Base-by-base conservation (phyloP, 2,329 filamentous ascomycete genomes). In the Trichophyton verrucosum region DNA sequence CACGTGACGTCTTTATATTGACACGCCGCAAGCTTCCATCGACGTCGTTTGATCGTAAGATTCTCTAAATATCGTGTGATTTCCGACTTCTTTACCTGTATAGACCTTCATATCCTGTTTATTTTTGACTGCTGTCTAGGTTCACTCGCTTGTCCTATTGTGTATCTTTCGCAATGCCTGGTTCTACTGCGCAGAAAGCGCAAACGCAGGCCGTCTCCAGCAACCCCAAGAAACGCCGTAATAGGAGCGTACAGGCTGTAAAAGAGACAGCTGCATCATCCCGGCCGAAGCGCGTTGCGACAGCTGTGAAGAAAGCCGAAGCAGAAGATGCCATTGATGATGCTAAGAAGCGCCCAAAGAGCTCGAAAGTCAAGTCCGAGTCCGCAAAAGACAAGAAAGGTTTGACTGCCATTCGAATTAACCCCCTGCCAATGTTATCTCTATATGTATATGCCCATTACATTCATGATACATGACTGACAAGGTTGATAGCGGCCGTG, bases 191-290 rank as follows among this genome's bases (percentile, higher is more conserved):
- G 30, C n/a, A 40, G 22, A 42, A 57, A 24, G 13, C 13, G 7
- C n/a, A 20, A 30, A 30, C n/a, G 13, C 49, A n/a, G 22, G 13
- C 11, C 7, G 49, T 17, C 9, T 36, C 49, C 8, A 13, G 15
- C 17, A 57, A 57, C 22, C 17, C 36, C 13, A 42, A 36, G 27
- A 57, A 57, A 20, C 55, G 55, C 33, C 49, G 49, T 17, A 20
- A 20, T 55, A 36, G 49, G 27, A 36, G 24, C 9, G 56, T 33
- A 15, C 20, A 7, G 13, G 51, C 53, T 3, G 60, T 63, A 3
- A 46, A 58, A 36, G 62, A 64, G 44, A 64, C 62, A 24, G 62
- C 60, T 33, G 62, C 62, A 42, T 58, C 62, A 2, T 56, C 62
- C 20, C 53, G 62, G 5, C 62, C 62, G 44, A 64, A 57, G 38